Evolutionary conservation across 2,329 filamentous ascomycete species (phyloP).

Genomic region (Talaromyces rugulosus): DNA sequence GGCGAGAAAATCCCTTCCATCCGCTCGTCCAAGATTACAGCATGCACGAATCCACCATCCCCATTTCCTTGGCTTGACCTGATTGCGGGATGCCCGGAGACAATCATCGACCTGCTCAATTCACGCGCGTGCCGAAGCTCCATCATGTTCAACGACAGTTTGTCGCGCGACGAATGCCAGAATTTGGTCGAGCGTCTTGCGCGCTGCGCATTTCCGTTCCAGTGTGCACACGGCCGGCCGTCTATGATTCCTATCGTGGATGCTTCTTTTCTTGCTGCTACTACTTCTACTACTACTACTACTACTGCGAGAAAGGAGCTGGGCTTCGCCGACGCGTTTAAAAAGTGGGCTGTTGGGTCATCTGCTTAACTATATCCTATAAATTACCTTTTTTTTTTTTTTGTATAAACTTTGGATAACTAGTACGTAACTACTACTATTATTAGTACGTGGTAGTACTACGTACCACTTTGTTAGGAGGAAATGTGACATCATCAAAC

Average conservation of each 20-base stretch:
- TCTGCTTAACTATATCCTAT: not conserved
- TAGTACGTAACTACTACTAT: not conserved
- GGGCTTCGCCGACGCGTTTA: conserved; percentile 12
- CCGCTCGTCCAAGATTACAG: conserved; percentile 2
- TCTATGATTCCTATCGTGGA: conserved; percentile 44
- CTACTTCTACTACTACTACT: not conserved
- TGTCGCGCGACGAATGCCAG: conserved; percentile 36
- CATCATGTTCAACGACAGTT: conserved; percentile 49
- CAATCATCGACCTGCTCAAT: conserved; percentile 62
- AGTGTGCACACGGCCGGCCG: conserved; percentile 48
- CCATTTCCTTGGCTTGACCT: conserved; percentile 53
- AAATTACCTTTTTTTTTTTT: not conserved
- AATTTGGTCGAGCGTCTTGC: conserved; percentile 35
- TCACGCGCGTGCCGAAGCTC: conserved; percentile 47
- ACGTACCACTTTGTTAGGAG: not conserved
- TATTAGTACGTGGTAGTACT: too few species aligned
- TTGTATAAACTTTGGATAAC: not conserved
- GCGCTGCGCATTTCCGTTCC: conserved; percentile 45
- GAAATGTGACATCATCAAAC: not conserved
- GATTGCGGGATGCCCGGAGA: conserved; percentile 67
- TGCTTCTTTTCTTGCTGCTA: not conserved
- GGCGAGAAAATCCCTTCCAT: conserved; percentile 30
- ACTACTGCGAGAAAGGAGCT: not conserved
- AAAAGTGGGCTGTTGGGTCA: conserved; percentile 4
- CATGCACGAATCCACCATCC: not conserved